Conservation (phyloP, 2,329 filamentous ascomycete genomes). For the Apiospora hydei region DNA sequence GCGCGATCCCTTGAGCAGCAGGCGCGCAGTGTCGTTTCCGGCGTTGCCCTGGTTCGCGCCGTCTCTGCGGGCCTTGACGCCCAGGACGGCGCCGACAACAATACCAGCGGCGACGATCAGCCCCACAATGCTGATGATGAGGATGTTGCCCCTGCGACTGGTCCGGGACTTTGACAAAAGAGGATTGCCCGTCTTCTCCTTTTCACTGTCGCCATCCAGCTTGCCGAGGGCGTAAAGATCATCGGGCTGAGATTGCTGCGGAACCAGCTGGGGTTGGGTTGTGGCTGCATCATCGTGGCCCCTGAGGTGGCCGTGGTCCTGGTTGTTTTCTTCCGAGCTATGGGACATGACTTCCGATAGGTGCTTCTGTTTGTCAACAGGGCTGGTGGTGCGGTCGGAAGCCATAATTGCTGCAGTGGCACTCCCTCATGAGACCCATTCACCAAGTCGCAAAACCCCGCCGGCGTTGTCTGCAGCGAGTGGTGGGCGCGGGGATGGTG, state of each 20-base stretch:
- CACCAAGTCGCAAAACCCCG: constrained; percentile 1
- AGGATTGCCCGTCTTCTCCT: constrained; percentile 23
- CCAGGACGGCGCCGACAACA: constrained; percentile 22
- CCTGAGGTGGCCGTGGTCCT: background rate
- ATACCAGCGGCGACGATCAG: constrained; percentile 23
- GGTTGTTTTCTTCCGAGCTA: constrained; percentile 5
- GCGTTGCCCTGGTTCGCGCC: background rate
- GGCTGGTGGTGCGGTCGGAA: constrained; percentile 14
- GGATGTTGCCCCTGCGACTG: constrained; percentile 23
- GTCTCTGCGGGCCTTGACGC: constrained; percentile 23
- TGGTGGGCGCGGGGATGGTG: background rate
- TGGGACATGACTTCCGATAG: constrained; percentile 10
- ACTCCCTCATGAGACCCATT: constrained; percentile 22
- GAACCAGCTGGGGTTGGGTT: constrained; percentile 5
- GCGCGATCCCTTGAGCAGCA: constrained; percentile 21
- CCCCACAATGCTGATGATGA: constrained; percentile 16
- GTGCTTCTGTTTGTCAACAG: constrained; percentile 12
- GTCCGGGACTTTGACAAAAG: constrained; percentile 22
- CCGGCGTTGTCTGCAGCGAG: background rate
- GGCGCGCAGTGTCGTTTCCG: constrained; percentile 16
- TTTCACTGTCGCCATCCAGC: constrained; percentile 18
- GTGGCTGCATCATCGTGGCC: constrained; percentile 11
- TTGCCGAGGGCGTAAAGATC: constrained; percentile 23
- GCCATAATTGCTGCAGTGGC: constrained; percentile 17
- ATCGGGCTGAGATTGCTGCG: constrained; percentile 10